These are phyloP conservation scores for Blastobotrys robertii DNA, from an alignment of 805 yeast species.

Conservation along the genomic window DNA sequence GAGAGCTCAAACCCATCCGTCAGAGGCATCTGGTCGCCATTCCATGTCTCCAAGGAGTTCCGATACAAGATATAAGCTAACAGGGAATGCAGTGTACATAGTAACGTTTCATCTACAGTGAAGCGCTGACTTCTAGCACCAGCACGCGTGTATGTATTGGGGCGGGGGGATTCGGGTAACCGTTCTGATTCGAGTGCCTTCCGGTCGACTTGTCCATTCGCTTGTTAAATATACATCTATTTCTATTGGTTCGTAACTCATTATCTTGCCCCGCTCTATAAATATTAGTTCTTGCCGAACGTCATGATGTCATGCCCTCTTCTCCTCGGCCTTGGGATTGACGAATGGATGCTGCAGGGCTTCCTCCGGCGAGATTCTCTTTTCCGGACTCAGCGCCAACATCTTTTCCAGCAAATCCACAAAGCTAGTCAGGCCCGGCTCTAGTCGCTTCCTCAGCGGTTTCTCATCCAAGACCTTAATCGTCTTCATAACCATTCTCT, in stretches of 20 bases:
- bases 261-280: not conserved
- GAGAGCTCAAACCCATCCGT: conserved; percentile 71
- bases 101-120: too few relatives aligned
- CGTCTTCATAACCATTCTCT: conserved; percentile 12
- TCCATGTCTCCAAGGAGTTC: conserved; percentile 54
- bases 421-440: conserved; percentile 13
- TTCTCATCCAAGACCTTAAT: conserved; percentile 3
- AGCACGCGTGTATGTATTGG: too few relatives aligned
- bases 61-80: conserved; percentile 38
- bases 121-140: too few relatives aligned
- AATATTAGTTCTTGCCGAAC: not conserved
- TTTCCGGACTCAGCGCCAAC: conserved; percentile 42
- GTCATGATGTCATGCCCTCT: too few relatives aligned
- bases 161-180: too few relatives aligned
- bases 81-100: not conserved
- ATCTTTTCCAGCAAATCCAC: conserved; percentile 24
- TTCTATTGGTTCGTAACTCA: not conserved
- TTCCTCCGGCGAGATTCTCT: conserved; percentile 58
- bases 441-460: not conserved
- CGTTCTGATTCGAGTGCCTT: too few relatives aligned
- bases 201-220: too few relatives aligned
- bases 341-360: conserved; percentile 53
- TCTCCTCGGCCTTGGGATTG: conserved; percentile 2
- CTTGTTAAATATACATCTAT: too few relatives aligned
- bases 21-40: conserved; percentile 97